A percentile compares a stretch with the other conserved stretches of the same genome.
Evolutionary conservation across 1,284 basidiomycete species (phyloP).

Genomic region (Fomitopsis schrenkii): DNA sequence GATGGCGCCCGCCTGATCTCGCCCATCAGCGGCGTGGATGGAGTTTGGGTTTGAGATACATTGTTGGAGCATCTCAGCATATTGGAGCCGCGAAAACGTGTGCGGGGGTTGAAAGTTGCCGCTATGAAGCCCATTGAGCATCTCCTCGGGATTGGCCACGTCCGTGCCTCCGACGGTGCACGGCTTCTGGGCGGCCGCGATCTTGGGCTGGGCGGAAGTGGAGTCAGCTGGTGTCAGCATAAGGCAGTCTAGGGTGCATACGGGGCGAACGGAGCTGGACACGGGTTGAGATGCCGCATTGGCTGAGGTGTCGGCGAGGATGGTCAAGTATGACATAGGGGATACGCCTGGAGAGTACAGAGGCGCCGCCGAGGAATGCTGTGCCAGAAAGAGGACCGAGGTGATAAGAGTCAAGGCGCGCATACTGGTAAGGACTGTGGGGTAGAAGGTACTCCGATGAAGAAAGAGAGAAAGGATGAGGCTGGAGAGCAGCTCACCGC

Average conservation of each 20-base stretch:
- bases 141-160: background rate
- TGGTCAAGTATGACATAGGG: background rate
- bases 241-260: background rate
- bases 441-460: background rate
- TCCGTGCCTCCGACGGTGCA: background rate
- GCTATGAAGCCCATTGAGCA: background rate
- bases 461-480: background rate
- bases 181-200: background rate
- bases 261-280: background rate
- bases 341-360: background rate
- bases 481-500: background rate
- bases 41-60: conserved; percentile 3
- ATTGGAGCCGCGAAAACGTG: background rate
- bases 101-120: background rate
- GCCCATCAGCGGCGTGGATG: background rate
- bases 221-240: background rate
- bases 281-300: background rate
- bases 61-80: background rate
- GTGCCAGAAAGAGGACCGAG: conserved; percentile 4
- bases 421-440: background rate
- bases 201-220: background rate
- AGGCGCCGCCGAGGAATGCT: conserved; percentile 3
- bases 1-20: background rate
- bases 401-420: conserved; percentile 1
- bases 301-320: background rate